Percentiles rank a stretch among this genome's conserved stretches.
Evolutionary conservation across 257 asterid species (phyloP).

Genomic region (Solanum okadae): DNA sequence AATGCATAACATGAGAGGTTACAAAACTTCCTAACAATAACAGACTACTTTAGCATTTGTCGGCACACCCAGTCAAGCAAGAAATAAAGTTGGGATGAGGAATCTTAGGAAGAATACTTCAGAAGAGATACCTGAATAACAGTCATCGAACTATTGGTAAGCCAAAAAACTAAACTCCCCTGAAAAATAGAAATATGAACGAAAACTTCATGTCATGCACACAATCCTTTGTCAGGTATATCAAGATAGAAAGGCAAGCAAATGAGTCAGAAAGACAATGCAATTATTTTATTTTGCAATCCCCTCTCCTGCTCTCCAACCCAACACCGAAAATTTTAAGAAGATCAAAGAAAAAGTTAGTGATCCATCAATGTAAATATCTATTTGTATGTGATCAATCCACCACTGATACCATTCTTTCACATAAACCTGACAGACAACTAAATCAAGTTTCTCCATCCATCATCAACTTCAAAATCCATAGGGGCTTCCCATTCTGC

Average conservation of each 20-base stretch:
- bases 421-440: neutral
- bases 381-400: neutral
- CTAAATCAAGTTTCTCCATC: neutral
- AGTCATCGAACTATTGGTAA: constrained; percentile 63
- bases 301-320: neutral
- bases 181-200: constrained; percentile 28
- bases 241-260: neutral
- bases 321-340: neutral
- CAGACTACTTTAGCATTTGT: neutral
- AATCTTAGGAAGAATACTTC: neutral
- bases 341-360: neutral
- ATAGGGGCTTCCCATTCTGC: neutral
- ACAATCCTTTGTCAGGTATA: neutral
- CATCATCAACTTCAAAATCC: neutral
- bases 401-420: neutral
- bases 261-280: neutral
- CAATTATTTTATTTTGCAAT: neutral
- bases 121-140: constrained; percentile 44
- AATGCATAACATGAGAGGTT: neutral
- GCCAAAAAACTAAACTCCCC: constrained; percentile 88
- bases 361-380: neutral
- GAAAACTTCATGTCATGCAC: neutral
- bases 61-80: neutral
- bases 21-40: neutral
- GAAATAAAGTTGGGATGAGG: neutral